Evolutionary conservation across 179 eudicot genomes (phyloP), one percentile per base, ranked within the genome.

Genomic region (Corrigiola litoralis): DNA sequence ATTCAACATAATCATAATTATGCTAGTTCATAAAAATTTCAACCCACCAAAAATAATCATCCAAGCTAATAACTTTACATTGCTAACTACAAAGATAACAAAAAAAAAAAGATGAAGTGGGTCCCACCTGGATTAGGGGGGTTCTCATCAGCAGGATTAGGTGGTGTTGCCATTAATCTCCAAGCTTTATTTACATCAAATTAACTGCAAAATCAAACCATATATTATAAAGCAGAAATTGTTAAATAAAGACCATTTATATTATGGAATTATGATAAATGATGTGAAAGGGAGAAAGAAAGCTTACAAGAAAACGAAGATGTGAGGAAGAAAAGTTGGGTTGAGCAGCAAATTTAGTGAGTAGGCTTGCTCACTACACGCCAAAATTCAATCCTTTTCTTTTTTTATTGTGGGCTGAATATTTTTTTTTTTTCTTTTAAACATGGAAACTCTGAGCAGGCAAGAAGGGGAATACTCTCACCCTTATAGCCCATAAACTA

Each of bases 161-260:
- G 69, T 50, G 65, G 66, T 50, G 81, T 73, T 48, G 85, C 83
- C 85, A 82, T 82, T 18, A 60, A 34, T 32, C 28, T 54, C 56
- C 55, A 20, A 14, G 31, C 46, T 61, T 57, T 49, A 24, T 58
- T 42, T 16, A 16, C 66, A 75, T 75, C 63, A 75, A 65, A 29
- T 51, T 63, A 34, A 38, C 53, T 65, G 63, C 14, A 59, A 37
- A 56, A 40, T 23, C 10, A 2, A 14, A 47, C 10, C 23, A n/a
- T 62, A 24, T 47, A 58, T 37, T 17, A 48, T 58, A 58, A 21
- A 59, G 45, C n/a, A n/a, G n/a, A n/a, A n/a, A n/a, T n/a, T n/a
- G n/a, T n/a, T n/a, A n/a, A n/a, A n/a, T n/a, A n/a, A n/a, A n/a
- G n/a, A n/a, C n/a, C n/a, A n/a, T n/a, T n/a, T n/a, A n/a, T n/a